Conservation (phyloP, 225 moss, liverwort and hornwort species). For the Asterella californica region DNA sequence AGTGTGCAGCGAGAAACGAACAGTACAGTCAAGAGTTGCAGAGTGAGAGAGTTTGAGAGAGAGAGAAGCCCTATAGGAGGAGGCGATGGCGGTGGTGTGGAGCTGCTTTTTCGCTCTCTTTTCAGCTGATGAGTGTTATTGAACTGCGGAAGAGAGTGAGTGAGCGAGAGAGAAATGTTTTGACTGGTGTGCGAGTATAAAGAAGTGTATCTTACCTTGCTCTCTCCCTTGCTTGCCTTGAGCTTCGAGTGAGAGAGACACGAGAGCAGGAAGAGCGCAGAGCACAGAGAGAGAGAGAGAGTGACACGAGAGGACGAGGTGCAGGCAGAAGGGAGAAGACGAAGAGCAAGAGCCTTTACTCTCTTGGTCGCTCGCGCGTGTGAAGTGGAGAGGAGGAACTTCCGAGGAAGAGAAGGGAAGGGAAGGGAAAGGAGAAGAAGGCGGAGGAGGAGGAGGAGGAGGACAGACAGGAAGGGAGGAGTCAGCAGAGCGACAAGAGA, state of each 20-base stretch:
- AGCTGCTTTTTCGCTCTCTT: no score
- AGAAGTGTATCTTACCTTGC: neutral
- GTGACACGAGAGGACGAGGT: neutral
- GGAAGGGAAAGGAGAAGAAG: neutral
- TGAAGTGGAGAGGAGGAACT: neutral
- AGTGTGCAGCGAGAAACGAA: no score
- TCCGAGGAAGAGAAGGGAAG: neutral
- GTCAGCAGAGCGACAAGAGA: neutral
- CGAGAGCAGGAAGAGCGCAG: no score
- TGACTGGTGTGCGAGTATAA: neutral
- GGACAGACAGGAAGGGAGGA: neutral
- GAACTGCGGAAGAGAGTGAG: neutral
- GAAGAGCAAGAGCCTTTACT: conserved; percentile 2
- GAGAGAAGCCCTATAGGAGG: no score
- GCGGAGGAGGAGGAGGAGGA: neutral
- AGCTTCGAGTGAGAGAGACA: neutral
- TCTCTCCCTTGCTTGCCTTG: neutral
- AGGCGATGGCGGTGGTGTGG: no score
- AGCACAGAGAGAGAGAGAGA: neutral
- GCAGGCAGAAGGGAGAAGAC: neutral
- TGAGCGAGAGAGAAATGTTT: neutral
- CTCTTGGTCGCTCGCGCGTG: neutral
- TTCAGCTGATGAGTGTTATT: no score
- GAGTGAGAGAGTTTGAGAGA: no score
- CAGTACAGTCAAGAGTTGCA: no score